phyloP scores from a whole-genome alignment of 2,329 filamentous ascomycete genomes.

The Paracoccidioides lutzii region DNA sequence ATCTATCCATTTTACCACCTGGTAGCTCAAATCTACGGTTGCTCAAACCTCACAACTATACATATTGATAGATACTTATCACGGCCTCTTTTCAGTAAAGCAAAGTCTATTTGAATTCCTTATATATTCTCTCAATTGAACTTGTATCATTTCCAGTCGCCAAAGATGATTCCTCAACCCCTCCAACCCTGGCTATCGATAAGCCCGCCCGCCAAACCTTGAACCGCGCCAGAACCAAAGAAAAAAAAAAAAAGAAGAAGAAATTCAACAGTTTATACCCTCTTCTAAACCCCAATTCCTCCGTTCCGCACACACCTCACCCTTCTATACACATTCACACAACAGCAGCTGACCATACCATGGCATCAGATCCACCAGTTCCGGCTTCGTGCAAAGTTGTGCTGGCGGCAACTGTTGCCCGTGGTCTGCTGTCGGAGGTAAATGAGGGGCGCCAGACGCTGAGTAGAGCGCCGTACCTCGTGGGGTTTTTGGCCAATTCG shows the following conservation, averaged over 20 bases:
- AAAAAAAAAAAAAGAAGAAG: neutral
- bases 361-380: conserved; percentile 22
- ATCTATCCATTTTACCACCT: too few species aligned
- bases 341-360: conserved; percentile 6
- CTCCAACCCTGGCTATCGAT: conserved; percentile 1
- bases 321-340: neutral
- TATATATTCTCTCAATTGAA: neutral
- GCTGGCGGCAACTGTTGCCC: conserved; percentile 75
- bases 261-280: neutral
- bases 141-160: neutral
- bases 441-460: conserved; percentile 60
- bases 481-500: conserved; percentile 82
- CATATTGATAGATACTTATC: too few species aligned
- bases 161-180: neutral
- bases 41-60: too few species aligned
- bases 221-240: neutral
- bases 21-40: too few species aligned
- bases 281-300: neutral
- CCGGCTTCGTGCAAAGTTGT: conserved; percentile 71
- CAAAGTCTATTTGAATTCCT: too few species aligned
- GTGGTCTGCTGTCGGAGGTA: conserved; percentile 65
- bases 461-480: conserved; percentile 61
- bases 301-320: neutral
- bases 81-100: too few species aligned
- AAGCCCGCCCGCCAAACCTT: neutral